Percentiles rank a stretch among this genome's conserved stretches.
These are phyloP conservation scores for Westerdykella sp. DNA, from an alignment of 2,329 filamentous ascomycete species.

Conservation along the genomic window DNA sequence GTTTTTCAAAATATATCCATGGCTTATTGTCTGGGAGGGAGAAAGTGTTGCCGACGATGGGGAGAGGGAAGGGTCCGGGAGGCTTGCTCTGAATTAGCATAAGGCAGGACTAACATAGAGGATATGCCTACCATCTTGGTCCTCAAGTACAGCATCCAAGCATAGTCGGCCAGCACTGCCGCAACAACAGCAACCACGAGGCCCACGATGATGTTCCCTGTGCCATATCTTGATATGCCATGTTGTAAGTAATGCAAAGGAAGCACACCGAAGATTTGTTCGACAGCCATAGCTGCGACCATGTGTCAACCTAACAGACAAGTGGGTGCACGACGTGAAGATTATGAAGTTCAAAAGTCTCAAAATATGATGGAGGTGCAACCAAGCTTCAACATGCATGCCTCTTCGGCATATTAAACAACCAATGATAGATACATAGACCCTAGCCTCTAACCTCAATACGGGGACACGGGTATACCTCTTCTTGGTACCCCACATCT, in stretches of 20 bases:
- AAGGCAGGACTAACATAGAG: neutral
- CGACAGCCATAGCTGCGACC: conserved; percentile 15
- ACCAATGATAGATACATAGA: conserved; percentile 1
- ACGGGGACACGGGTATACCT: neutral
- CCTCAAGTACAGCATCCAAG: conserved; percentile 46
- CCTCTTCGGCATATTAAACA: conserved; percentile 1
- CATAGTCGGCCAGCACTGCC: conserved; percentile 40
- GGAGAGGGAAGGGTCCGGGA: conserved; percentile 50
- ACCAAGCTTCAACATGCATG: neutral
- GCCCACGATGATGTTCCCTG: conserved; percentile 16
- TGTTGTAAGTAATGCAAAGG: conserved; percentile 26
- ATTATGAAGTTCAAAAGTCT: neutral
- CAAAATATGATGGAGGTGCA: neutral
- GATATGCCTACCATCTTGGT: conserved; percentile 40
- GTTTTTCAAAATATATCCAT: conserved; percentile 53
- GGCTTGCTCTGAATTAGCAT: conserved; percentile 36
- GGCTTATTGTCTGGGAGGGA: conserved; percentile 50
- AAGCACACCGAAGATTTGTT: conserved; percentile 24
- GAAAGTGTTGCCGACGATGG: conserved; percentile 53
- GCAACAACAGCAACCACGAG: conserved; percentile 18
- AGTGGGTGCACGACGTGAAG: too few species aligned
- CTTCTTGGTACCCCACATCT: conserved; percentile 21
- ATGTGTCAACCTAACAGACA: neutral
- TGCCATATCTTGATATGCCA: conserved; percentile 27
- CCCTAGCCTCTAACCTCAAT: neutral